These are phyloP conservation scores for Spergularia bocconei DNA, from an alignment of 148 eudicot species.

Conservation along the genomic window DNA sequence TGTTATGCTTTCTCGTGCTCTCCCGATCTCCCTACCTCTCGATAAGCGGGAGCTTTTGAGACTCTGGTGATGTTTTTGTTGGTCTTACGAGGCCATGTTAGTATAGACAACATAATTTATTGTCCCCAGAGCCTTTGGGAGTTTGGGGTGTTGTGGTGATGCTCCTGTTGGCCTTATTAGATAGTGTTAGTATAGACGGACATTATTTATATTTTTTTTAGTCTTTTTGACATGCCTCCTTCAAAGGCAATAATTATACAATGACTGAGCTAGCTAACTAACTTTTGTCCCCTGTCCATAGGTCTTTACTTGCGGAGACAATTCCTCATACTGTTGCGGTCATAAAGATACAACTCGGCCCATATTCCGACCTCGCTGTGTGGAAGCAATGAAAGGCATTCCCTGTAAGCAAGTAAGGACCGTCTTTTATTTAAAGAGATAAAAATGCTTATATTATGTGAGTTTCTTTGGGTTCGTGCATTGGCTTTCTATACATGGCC, in stretches of 20 bases:
- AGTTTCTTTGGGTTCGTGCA: background rate
- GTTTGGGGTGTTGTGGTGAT: too few species aligned
- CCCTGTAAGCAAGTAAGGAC: constrained; percentile 76
- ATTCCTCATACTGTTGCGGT: constrained; percentile 90
- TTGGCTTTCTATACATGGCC: background rate
- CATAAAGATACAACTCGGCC: constrained; percentile 79
- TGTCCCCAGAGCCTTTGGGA: too few species aligned
- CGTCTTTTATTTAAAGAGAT: background rate
- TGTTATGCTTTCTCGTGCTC: background rate
- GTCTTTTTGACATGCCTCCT: background rate
- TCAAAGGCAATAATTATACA: background rate
- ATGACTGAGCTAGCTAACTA: background rate
- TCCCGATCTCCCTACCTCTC: too few species aligned
- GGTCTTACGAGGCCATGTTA: too few species aligned
- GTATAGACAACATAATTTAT: too few species aligned
- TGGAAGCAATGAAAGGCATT: constrained; percentile 76
- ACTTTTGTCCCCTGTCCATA: constrained; percentile 24
- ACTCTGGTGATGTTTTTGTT: too few species aligned
- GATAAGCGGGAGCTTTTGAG: too few species aligned
- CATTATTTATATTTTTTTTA: background rate
- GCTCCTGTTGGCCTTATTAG: too few species aligned
- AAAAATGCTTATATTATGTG: background rate
- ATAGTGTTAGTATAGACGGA: background rate
- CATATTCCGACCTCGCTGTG: constrained; percentile 81
- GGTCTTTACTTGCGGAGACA: constrained; percentile 97